Evolutionary conservation across 192 early-diverging fungal species (phyloP), one percentile per base, ranked within the genome.

Genomic region (Coemansia sp.): DNA sequence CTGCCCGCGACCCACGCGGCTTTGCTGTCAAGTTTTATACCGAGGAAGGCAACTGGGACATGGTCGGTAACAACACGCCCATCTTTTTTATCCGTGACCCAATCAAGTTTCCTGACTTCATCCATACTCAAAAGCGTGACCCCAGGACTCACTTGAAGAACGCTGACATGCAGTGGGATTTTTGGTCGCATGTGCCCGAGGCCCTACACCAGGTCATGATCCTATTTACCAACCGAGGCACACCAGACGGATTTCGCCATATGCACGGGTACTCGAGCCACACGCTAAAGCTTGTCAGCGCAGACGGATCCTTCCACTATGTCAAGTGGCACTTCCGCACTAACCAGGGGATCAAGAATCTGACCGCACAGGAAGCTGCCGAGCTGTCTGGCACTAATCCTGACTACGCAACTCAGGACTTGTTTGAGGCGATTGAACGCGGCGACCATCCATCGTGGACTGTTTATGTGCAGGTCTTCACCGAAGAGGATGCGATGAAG

Each of bases 281-380:
- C 80, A 89, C 92, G 29, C 80, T 91, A 57, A 88, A 87, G 67
- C 78, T 92, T 14, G 88, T 94, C 62, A 86, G 87, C 67, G 81
- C 70, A 15, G 62, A 88, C 11, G 92, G 91, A 17, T 73, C 86
- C n/a, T 79, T 75, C 68, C 78, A 78, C 27, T 90, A 90, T 32
- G 90, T 90, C 86, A 94, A 94, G 84, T 92, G 90, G 87, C 92
- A 94, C 82, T 92, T 88, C 84, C 89, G 86, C 67, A 90, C 91
- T 51, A 80, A 91, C 69, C 89, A 90, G 53, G 81, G 87, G 0
- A 73, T 87, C 74, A 84, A 87, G 75, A 87, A 81, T 70, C 65
- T 89, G 46, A 83, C 61, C 27, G 85, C 85, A 23, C 73, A 67
- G 5, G 73, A 88, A 59, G 89, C 89, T 1, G 84, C 70, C 50